Evolutionary conservation across 2,329 filamentous ascomycete species (phyloP).

Genomic region (Alternaria tenuissima): DNA sequence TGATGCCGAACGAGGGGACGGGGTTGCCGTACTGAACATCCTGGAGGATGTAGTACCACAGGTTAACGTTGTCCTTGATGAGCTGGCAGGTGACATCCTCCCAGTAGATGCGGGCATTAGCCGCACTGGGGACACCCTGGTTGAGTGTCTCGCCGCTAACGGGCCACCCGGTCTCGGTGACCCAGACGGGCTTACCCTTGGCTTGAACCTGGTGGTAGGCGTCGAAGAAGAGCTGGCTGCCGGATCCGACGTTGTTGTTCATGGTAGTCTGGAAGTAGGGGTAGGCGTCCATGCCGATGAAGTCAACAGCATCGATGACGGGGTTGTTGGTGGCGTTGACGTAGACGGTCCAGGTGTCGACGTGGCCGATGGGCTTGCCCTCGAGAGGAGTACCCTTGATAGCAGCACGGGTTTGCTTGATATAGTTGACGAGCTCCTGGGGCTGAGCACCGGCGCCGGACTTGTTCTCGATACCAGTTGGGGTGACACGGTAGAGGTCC

Average conservation of each 20-base stretch:
- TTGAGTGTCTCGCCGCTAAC: constrained; percentile 71
- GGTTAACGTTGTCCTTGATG: constrained; percentile 64
- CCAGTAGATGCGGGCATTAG: constrained; percentile 84
- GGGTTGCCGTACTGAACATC: constrained; percentile 68
- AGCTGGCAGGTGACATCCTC: constrained; percentile 76
- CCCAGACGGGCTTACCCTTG: constrained; percentile 77
- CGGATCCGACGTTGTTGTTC: constrained; percentile 65
- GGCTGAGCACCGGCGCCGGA: constrained; percentile 71
- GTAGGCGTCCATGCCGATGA: constrained; percentile 84
- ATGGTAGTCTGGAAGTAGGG: constrained; percentile 78
- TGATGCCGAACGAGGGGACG: constrained; percentile 75
- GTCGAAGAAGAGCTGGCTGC: constrained; percentile 71
- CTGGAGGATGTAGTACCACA: constrained; percentile 79
- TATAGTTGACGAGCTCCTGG: constrained; percentile 70
- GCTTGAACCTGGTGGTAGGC: constrained; percentile 63
- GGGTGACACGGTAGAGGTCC: constrained; percentile 70
- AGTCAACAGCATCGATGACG: constrained; percentile 76
- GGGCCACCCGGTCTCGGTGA: constrained; percentile 91
- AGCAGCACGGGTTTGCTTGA: constrained; percentile 70
- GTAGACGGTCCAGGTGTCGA: constrained; percentile 82
- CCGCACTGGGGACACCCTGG: constrained; percentile 66
- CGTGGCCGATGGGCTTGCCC: constrained; percentile 74
- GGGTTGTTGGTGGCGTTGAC: constrained; percentile 75
- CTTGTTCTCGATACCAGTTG: constrained; percentile 70
- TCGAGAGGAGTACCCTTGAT: constrained; percentile 70